Percentiles rank a stretch among this genome's conserved stretches.
These are phyloP conservation scores for Tulasnella sp. DNA, from an alignment of 768 basidiomycete species.

Conservation along the genomic window DNA sequence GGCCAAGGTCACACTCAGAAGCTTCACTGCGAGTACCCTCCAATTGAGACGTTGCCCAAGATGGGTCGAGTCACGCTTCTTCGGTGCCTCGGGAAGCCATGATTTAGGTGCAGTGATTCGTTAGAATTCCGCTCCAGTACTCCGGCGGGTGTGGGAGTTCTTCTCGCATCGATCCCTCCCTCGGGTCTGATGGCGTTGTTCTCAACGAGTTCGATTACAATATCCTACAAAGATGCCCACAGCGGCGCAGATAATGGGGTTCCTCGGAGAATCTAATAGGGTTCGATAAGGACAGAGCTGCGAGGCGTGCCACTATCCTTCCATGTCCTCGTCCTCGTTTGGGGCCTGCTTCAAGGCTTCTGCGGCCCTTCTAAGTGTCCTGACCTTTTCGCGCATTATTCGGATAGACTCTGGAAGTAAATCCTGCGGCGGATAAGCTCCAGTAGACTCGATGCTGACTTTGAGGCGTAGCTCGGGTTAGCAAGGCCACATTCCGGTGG, in stretches of 20 bases:
- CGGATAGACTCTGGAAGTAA: constrained; percentile 77
- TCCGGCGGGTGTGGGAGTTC: background rate
- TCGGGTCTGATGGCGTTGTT: background rate
- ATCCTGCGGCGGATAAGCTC: constrained; percentile 82
- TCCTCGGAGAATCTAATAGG: background rate
- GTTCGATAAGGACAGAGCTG: background rate
- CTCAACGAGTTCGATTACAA: background rate
- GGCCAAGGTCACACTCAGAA: background rate
- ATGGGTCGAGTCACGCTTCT: background rate
- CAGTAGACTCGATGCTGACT: constrained; percentile 92
- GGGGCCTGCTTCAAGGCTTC: constrained; percentile 13
- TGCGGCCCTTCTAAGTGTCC: constrained; percentile 23
- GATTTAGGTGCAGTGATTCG: background rate
- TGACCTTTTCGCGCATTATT: constrained; percentile 75
- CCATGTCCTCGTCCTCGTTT: constrained; percentile 4
- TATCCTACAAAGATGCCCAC: background rate
- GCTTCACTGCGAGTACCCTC: background rate
- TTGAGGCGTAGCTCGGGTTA: too few species aligned
- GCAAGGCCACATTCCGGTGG: background rate
- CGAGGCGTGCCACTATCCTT: background rate
- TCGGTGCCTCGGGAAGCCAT: background rate
- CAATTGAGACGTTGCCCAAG: background rate
- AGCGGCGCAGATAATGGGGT: background rate
- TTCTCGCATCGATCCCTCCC: background rate
- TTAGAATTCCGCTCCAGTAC: background rate